A percentile compares a stretch with the other conserved stretches of the same genome.
These are phyloP conservation scores for Raddia guianensis DNA, from an alignment of 176 grass and related monocot species.

Conservation along the genomic window DNA sequence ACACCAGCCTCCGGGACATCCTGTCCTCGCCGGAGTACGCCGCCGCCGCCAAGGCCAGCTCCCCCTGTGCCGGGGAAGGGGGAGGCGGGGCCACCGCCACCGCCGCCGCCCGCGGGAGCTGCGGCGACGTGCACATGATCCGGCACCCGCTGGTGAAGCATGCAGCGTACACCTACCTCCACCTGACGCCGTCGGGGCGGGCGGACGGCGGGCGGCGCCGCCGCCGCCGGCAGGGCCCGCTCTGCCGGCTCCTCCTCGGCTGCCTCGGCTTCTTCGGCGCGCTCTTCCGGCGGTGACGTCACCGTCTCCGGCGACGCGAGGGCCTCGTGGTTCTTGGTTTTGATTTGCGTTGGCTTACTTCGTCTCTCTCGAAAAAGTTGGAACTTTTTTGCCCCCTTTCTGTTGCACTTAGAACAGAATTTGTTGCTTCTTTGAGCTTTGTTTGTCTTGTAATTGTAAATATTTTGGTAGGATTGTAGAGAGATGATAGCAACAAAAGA, in stretches of 20 bases:
- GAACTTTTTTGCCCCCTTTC: background rate
- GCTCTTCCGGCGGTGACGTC: slow-evolving; percentile 39
- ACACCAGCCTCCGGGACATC: slow-evolving; percentile 90
- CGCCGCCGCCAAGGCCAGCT: slow-evolving; percentile 22
- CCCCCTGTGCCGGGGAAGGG: slow-evolving; percentile 22
- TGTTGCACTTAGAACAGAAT: slow-evolving; percentile 26
- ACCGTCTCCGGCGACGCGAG: slow-evolving; percentile 19
- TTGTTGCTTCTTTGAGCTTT: background rate
- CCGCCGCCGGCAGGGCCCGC: background rate
- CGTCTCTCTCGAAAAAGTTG: background rate
- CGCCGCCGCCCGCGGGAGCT: background rate
- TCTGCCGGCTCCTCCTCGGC: slow-evolving; percentile 32
- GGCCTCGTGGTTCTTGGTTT: background rate
- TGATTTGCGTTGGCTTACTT: background rate
- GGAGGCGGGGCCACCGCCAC: background rate
- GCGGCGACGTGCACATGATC: slow-evolving; percentile 70
- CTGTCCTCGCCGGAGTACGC: slow-evolving; percentile 59
- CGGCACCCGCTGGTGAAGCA: slow-evolving; percentile 80
- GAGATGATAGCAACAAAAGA: slow-evolving; percentile 15
- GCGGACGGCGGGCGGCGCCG: slow-evolving; percentile 12
- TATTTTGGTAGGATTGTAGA: slow-evolving; percentile 22
- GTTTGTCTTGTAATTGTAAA: slow-evolving; percentile 31
- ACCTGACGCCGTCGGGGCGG: slow-evolving; percentile 53
- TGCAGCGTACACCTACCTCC: slow-evolving; percentile 76
- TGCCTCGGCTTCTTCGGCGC: slow-evolving; percentile 51